Conservation (phyloP, 1,284 basidiomycete species). For the Malassezia slooffiae region DNA sequence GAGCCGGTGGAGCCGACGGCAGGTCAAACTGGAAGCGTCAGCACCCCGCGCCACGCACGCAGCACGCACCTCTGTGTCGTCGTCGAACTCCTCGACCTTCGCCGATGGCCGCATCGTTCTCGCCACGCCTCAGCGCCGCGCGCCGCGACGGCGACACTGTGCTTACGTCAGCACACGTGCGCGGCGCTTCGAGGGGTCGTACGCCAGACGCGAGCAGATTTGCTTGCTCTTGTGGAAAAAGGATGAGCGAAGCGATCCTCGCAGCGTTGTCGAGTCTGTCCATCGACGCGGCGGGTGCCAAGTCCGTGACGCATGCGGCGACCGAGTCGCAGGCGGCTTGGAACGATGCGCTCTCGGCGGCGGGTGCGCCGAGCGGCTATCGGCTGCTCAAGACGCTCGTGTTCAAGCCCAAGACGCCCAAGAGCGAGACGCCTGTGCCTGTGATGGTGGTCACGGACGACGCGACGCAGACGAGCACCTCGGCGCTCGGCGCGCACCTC, state of each 20-base stretch:
- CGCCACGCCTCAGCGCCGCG: no score
- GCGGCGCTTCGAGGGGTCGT: no score
- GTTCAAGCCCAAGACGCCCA: constrained; percentile 83
- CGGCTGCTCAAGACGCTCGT: constrained; percentile 59
- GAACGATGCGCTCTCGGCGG: constrained; percentile 2
- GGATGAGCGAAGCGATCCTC: constrained; percentile 13
- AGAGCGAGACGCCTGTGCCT: constrained; percentile 69
- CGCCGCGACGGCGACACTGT: no score
- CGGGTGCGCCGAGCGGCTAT: constrained; percentile 1
- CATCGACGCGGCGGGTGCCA: constrained; percentile 2
- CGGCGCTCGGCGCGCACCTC: constrained; percentile 67
- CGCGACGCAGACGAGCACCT: constrained; percentile 59
- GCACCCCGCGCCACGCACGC: no score
- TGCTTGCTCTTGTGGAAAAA: no score
- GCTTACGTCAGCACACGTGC: no score
- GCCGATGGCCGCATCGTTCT: no score
- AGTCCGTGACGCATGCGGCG: constrained; percentile 2
- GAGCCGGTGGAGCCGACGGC: constrained; percentile 17
- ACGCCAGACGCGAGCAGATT: no score
- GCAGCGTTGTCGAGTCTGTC: constrained; percentile 13
- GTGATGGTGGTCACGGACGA: constrained; percentile 77
- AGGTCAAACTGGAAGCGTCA: constrained; percentile 16
- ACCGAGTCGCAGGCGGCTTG: constrained; percentile 7
- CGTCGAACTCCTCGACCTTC: constrained; percentile 44
- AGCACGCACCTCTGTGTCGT: constrained; percentile 41